phyloP scores from a whole-genome alignment of 73 alveolate genomes.

The Paramecium pentaurelia region DNA sequence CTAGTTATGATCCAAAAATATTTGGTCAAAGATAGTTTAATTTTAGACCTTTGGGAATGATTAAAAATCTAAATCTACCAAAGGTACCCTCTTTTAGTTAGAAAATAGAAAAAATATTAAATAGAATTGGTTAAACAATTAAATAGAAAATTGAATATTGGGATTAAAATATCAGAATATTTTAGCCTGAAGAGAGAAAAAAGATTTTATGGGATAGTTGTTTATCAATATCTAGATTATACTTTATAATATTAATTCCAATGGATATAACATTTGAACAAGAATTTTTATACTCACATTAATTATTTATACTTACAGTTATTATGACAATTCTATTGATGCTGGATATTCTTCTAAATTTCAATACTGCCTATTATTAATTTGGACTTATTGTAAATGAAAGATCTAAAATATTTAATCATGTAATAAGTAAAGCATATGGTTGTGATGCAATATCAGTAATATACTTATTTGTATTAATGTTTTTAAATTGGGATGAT shows the following conservation, averaged over 20 bases:
- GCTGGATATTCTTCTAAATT: neutral
- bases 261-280: neutral
- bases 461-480: neutral
- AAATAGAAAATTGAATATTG: neutral
- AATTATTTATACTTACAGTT: neutral
- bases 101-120: neutral
- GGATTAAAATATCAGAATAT: neutral
- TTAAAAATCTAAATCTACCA: neutral
- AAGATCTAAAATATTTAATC: conserved; percentile 22
- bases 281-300: neutral
- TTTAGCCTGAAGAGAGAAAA: neutral
- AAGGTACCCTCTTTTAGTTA: neutral
- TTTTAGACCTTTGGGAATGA: conserved; percentile 31
- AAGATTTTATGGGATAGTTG: conserved; percentile 13
- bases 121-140: neutral
- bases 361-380: conserved; percentile 21
- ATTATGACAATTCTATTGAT: neutral
- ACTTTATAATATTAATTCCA: neutral
- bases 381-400: conserved; percentile 9
- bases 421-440: neutral
- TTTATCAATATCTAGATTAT: neutral
- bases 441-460: conserved; percentile 13
- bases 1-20: conserved; percentile 11
- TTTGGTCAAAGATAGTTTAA: conserved; percentile 7
- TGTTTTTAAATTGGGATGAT: neutral